Conservation (phyloP, 345 rosid species). For the Bruguiera parviflora region DNA sequence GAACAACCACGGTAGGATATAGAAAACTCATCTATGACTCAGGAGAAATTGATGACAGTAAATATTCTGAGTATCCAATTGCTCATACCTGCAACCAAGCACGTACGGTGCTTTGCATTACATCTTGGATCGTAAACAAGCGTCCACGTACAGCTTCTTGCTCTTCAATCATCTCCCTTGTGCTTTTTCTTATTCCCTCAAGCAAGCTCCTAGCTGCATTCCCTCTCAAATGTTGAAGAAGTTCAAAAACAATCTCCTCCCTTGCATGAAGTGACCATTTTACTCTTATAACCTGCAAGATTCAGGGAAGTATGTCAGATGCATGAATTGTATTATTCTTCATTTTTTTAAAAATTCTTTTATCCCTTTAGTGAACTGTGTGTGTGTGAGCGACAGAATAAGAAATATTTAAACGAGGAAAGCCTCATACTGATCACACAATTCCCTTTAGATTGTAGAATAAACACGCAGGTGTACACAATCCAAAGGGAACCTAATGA, state of each 20-base stretch:
- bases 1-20: no score
- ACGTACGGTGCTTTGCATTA: slow-evolving; percentile 95
- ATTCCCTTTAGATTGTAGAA: no score
- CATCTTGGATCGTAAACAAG: slow-evolving; percentile 94
- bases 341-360: not conserved
- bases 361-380: no score
- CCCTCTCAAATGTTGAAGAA: slow-evolving; percentile 81
- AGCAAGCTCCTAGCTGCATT: slow-evolving; percentile 42
- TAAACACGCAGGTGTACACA: no score
- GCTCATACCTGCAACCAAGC: slow-evolving; percentile 93
- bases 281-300: slow-evolving; percentile 77
- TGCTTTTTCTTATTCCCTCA: slow-evolving; percentile 63
- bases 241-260: slow-evolving; percentile 91
- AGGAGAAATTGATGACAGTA: not conserved
- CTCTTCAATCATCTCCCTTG: slow-evolving; percentile 89
- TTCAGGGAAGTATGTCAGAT: not conserved
- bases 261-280: slow-evolving; percentile 99
- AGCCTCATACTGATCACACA: no score
- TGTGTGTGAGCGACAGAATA: no score
- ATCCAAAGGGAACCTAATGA: no score
- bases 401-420: no score
- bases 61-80: not conserved
- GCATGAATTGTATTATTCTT: no score
- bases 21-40: not conserved
- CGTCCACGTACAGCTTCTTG: slow-evolving; percentile 99